Evolutionary conservation across 2,329 filamentous ascomycete genomes (phyloP).

Genomic region (Colletotrichum gloeosporioides): DNA sequence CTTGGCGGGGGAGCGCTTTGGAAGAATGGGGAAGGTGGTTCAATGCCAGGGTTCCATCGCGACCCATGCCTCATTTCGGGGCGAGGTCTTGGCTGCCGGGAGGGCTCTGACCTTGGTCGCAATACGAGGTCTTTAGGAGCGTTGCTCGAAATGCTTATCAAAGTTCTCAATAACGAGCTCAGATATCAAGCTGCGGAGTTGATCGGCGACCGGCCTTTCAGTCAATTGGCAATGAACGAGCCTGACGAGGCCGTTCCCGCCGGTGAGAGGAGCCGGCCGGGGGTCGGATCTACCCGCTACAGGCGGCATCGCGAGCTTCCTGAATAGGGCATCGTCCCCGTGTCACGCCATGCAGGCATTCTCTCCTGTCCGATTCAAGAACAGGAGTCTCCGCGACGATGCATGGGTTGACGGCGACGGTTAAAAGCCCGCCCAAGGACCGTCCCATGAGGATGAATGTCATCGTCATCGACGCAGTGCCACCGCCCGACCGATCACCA

Average conservation of each 20-base stretch:
- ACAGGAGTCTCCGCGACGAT: not conserved
- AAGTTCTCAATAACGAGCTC: not conserved
- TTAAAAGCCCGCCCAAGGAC: not conserved
- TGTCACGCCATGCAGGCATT: constrained; percentile 3
- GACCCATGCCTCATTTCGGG: constrained; percentile 12
- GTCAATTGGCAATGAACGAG: not conserved
- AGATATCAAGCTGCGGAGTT: not conserved
- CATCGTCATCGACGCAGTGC: not conserved
- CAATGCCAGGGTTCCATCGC: not conserved
- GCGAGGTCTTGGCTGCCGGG: not conserved
- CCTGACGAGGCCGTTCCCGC: not conserved
- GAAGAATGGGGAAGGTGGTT: constrained; percentile 13
- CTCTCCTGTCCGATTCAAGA: not conserved
- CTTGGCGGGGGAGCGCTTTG: constrained; percentile 3
- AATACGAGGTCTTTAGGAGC: not conserved
- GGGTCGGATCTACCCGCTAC: constrained; percentile 13
- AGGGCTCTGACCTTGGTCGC: not conserved
- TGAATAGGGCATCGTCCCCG: constrained; percentile 2
- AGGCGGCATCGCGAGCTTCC: constrained; percentile 8
- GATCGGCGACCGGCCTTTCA: not conserved
- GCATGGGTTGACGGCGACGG: not conserved
- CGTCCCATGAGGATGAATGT: too few relatives aligned
- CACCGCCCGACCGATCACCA: not conserved
- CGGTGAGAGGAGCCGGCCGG: not conserved
- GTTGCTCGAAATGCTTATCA: not conserved